A percentile compares a stretch with the other conserved stretches of the same genome.
Conservation (phyloP, 805 yeast genomes). For the Monosporozyma solicola region DNA sequence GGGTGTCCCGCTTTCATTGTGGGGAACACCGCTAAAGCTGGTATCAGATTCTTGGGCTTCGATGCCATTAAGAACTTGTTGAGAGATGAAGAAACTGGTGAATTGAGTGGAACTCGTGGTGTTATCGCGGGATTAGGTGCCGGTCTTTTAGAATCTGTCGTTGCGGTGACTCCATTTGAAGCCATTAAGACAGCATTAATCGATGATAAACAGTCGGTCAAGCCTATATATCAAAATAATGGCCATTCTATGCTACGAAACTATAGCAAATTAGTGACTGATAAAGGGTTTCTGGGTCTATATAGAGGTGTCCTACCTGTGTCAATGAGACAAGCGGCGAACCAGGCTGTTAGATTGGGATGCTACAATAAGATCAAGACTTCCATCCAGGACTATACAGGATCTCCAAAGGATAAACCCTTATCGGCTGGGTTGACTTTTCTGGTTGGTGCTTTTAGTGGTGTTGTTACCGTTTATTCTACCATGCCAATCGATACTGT, state of each 20-base stretch:
- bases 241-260: conserved; percentile 46
- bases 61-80: conserved; percentile 74
- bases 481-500: conserved; percentile 96
- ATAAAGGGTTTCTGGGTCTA: conserved; percentile 74
- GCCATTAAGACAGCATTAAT: conserved; percentile 93
- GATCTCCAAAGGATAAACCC: conserved; percentile 61
- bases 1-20: conserved; percentile 96
- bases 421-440: conserved; percentile 74
- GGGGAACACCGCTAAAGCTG: conserved; percentile 93
- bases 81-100: conserved; percentile 70
- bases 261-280: conserved; percentile 45
- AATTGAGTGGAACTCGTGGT: conserved; percentile 82
- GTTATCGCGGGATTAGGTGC: conserved; percentile 97
- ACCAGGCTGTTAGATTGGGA: conserved; percentile 90
- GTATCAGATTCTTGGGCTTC: conserved; percentile 89
- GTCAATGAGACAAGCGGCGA: conserved; percentile 90
- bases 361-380: conserved; percentile 84
- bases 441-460: conserved; percentile 83
- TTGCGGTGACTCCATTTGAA: conserved; percentile 95
- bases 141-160: conserved; percentile 80
- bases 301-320: conserved; percentile 90
- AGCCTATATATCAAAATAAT: conserved; percentile 66
- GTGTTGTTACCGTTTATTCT: conserved; percentile 79
- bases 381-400: conserved; percentile 59
- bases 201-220: conserved; percentile 74